These are phyloP conservation scores for Leptographium lundbergii DNA, from an alignment of 2,329 filamentous ascomycete genomes.

Conservation along the genomic window DNA sequence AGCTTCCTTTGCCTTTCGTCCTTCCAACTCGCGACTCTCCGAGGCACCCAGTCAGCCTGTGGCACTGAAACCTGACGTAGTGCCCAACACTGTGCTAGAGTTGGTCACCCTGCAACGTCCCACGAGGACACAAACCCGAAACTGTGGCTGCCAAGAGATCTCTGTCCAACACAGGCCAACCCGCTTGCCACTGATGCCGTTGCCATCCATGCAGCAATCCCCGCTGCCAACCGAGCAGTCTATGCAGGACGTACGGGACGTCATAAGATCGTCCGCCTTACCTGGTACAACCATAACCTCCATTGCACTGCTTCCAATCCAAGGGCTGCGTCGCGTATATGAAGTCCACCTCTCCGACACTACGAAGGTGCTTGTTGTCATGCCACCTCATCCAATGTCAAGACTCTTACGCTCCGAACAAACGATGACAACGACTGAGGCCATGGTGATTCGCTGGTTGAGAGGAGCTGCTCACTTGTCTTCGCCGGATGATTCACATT, in stretches of 20 bases:
- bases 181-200: not conserved
- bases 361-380: constrained; percentile 26
- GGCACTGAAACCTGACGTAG: not conserved
- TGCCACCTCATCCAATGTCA: constrained; percentile 28
- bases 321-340: constrained; percentile 28
- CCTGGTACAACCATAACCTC: constrained; percentile 20
- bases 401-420: constrained; percentile 35
- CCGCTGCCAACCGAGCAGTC: constrained; percentile 12
- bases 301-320: constrained; percentile 19
- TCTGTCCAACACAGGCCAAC: constrained; percentile 6
- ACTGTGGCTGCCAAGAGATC: constrained; percentile 4
- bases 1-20: not conserved
- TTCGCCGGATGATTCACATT: not conserved
- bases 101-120: constrained; percentile 8
- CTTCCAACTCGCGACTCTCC: not conserved
- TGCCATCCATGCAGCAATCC: constrained; percentile 22
- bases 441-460: constrained; percentile 32
- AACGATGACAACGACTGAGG: constrained; percentile 30
- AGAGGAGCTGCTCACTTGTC: constrained; percentile 6
- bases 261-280: constrained; percentile 19
- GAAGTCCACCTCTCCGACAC: constrained; percentile 29
- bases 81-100: constrained; percentile 1
- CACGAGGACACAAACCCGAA: constrained; percentile 7
- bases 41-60: not conserved
- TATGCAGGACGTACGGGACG: constrained; percentile 20